Percentiles rank a stretch among this genome's conserved stretches.
phyloP scores from a whole-genome alignment of 345 rosid genomes.

The Mangifera indica region DNA sequence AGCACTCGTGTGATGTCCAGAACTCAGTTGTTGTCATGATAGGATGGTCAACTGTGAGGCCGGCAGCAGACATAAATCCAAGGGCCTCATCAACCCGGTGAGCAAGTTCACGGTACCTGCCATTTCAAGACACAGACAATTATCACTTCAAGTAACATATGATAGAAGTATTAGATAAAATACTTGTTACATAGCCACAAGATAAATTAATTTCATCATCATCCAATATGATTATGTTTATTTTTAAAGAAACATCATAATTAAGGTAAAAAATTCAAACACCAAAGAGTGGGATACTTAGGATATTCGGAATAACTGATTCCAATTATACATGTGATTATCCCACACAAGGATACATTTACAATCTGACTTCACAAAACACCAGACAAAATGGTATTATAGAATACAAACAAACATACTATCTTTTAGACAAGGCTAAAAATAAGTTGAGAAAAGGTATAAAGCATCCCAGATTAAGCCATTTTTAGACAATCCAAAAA shows the following conservation, averaged over 20 bases:
- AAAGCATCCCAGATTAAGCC: not conserved
- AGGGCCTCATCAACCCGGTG: constrained; percentile 75
- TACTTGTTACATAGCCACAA: not conserved
- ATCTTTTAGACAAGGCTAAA: not conserved
- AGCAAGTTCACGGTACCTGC: constrained; percentile 69
- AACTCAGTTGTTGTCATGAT: constrained; percentile 73
- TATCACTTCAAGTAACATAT: not conserved
- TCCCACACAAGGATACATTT: not conserved
- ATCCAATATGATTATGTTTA: not conserved
- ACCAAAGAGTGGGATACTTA: not conserved
- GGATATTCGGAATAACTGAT: not conserved
- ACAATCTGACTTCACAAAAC: not conserved
- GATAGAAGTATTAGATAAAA: not conserved
- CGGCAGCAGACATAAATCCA: constrained; percentile 76
- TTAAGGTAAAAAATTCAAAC: not conserved
- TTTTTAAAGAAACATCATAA: not conserved
- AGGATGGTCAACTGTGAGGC: constrained; percentile 72
- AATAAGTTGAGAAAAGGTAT: not conserved
- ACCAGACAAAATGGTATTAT: not conserved
- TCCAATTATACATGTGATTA: not conserved
- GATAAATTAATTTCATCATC: not conserved
- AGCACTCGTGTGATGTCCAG: constrained; percentile 81
- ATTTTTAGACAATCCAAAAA: not conserved
- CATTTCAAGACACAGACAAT: not conserved
- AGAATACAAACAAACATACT: not conserved